Evolutionary conservation across 345 rosid genomes (phyloP).

Genomic region (Salix caprea): DNA sequence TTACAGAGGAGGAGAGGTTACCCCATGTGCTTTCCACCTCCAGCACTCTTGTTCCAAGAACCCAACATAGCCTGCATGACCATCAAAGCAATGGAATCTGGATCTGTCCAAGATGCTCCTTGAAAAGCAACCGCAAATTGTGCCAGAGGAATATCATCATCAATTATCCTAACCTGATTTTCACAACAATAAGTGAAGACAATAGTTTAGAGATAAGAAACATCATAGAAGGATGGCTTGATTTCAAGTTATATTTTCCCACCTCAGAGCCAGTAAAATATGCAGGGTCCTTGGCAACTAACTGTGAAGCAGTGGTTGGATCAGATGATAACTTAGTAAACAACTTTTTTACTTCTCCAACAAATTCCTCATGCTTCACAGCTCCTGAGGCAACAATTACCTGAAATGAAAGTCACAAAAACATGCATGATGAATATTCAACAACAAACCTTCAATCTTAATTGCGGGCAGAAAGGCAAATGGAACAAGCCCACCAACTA

Average conservation of each 20-base stretch:
- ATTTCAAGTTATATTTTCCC: constrained; percentile 15
- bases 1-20: constrained; percentile 26
- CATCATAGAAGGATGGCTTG: neutral
- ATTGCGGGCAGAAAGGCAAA: neutral
- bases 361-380: constrained; percentile 94
- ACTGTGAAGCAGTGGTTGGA: constrained; percentile 78
- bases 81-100: constrained; percentile 93
- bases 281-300: constrained; percentile 82
- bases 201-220: neutral
- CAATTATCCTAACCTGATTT: constrained; percentile 79
- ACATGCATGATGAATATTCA: neutral
- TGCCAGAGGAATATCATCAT: constrained; percentile 92
- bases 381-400: constrained; percentile 96
- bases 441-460: neutral
- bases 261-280: constrained; percentile 98
- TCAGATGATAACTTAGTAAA: constrained; percentile 79
- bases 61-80: constrained; percentile 99
- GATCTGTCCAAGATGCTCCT: constrained; percentile 99
- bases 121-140: constrained; percentile 97
- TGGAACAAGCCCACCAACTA: neutral
- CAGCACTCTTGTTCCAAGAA: constrained; percentile 80
- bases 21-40: constrained; percentile 99
- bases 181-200: neutral
- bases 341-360: constrained; percentile 76
- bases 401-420: constrained; percentile 35